Percentiles rank a stretch among this genome's conserved stretches.
phyloP scores from a whole-genome alignment of 2,329 filamentous ascomycete species.

The Rutstroemia sp. region DNA sequence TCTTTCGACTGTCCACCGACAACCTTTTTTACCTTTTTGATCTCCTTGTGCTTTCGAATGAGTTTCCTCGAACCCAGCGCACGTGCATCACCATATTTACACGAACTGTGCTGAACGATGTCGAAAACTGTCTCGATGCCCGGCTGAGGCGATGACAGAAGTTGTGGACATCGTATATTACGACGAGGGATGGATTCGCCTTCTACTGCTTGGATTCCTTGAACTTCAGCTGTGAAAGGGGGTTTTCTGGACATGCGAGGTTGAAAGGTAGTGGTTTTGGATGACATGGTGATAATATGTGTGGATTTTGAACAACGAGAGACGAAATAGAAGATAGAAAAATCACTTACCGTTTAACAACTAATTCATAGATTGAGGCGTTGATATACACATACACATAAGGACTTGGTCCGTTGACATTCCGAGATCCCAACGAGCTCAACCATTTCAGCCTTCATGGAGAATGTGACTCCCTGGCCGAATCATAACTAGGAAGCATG shows the following conservation, averaged over 20 bases:
- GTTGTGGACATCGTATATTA: conserved; percentile 45
- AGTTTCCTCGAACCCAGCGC: conserved; percentile 65
- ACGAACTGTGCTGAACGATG: conserved; percentile 60
- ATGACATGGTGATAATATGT: neutral
- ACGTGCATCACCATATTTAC: conserved; percentile 57
- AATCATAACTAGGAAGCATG: too few species aligned
- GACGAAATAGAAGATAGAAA: neutral
- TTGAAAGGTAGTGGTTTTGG: conserved; percentile 3
- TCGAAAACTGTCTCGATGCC: conserved; percentile 65
- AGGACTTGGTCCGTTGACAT: too few species aligned
- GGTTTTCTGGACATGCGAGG: conserved; percentile 31
- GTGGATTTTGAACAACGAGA: neutral
- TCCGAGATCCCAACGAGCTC: too few species aligned
- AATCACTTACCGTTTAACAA: neutral
- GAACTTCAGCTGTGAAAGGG: conserved; percentile 53
- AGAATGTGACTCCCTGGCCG: too few species aligned
- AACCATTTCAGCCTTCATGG: too few species aligned
- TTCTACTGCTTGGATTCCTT: conserved; percentile 45
- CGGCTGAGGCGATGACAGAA: neutral
- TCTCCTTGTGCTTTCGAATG: conserved; percentile 71
- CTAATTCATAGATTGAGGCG: too few species aligned
- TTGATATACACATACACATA: too few species aligned
- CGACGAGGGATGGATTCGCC: conserved; percentile 61
- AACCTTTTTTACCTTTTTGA: conserved; percentile 84
- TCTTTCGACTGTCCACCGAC: conserved; percentile 72